phyloP scores from a whole-genome alignment of 2,329 filamentous ascomycete species.

The Podosphaera leucotricha region DNA sequence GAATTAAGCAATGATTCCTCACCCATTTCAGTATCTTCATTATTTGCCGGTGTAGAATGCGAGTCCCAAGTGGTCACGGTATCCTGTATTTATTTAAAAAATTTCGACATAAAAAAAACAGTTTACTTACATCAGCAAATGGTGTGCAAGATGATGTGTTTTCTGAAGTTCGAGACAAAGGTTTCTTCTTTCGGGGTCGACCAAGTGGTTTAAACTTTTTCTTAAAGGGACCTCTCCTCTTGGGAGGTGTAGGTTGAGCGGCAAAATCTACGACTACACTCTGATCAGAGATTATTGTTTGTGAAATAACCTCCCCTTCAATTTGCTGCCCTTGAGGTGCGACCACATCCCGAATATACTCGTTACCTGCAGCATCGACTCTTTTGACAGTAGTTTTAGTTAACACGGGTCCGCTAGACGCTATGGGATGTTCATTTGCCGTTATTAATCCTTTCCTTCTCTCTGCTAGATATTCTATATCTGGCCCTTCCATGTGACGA shows the following conservation, averaged over 20 bases:
- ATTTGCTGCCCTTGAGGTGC: constrained; percentile 57
- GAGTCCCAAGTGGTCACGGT: neutral
- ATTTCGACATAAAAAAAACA: neutral
- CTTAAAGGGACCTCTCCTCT: constrained; percentile 34
- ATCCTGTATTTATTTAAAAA: constrained; percentile 1
- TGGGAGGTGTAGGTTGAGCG: constrained; percentile 24
- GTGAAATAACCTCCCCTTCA: constrained; percentile 56
- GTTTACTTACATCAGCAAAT: constrained; percentile 10
- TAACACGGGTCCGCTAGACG: constrained; percentile 30
- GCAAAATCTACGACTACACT: constrained; percentile 21
- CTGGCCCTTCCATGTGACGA: constrained; percentile 29
- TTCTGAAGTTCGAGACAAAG: constrained; percentile 11
- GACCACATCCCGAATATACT: constrained; percentile 64
- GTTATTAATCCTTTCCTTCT: constrained; percentile 37
- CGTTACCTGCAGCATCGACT: constrained; percentile 54
- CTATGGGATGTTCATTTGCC: constrained; percentile 25
- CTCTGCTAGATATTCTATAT: constrained; percentile 33
- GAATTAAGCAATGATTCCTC: constrained; percentile 13
- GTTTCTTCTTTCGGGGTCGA: constrained; percentile 52
- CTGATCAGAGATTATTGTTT: constrained; percentile 35
- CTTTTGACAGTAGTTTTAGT: constrained; percentile 62
- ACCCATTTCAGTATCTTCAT: constrained; percentile 15
- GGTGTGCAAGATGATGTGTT: constrained; percentile 2
- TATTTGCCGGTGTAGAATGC: constrained; percentile 3
- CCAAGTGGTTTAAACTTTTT: constrained; percentile 58